Base-by-base conservation (phyloP, 208 protist genomes). In the Ichthyophonus hoferi region DNA sequence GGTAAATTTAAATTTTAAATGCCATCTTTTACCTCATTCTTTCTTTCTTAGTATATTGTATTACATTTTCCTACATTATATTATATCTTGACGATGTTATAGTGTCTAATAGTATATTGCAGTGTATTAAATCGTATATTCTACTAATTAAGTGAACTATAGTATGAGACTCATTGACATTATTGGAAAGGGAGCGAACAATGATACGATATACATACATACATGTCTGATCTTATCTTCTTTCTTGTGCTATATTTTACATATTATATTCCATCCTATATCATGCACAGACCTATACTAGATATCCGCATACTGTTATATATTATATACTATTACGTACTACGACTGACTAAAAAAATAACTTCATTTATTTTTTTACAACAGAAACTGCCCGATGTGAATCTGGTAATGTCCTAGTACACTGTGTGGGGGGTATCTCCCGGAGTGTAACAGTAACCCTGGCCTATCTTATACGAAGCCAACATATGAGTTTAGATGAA, bases 361-460 rank as follows among this genome's bases (percentile, higher is more conserved):
- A n/a, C 50, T 33, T 33, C 31, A 31, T 31, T 14, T 14, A 76
- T 76, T 76, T n/a, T n/a, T n/a, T n/a, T n/a, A n/a, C 50, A n/a
- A n/a, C 78, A 82, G 78, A 82, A n/a, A 39, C 78, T 37, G 81
- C 81, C 12, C 24, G 38, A 34, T 7, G 7, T 17, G 24, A 1
- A 31, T 40, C 34, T 14, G 76, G 58, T 2, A 40, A 40, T 35
- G 83, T 91, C 7, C 83, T 91, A 34, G 83, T 91, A 33, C 89
- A 91, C 77, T 91, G 89, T 78, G 83, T 77, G 33, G 89, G 42
- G 1, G 89, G 89, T 12, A 42, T 88, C 17, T 91, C 89, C 2
- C 40, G 89, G 14, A 87, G 79, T 81, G 89, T 81, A 40, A 35
- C 89, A 1, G 42, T 91, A 40, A 58, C 38, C 38, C 41, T 91